Conservation (phyloP, 257 asterid species). For the Henckelia pumila region DNA sequence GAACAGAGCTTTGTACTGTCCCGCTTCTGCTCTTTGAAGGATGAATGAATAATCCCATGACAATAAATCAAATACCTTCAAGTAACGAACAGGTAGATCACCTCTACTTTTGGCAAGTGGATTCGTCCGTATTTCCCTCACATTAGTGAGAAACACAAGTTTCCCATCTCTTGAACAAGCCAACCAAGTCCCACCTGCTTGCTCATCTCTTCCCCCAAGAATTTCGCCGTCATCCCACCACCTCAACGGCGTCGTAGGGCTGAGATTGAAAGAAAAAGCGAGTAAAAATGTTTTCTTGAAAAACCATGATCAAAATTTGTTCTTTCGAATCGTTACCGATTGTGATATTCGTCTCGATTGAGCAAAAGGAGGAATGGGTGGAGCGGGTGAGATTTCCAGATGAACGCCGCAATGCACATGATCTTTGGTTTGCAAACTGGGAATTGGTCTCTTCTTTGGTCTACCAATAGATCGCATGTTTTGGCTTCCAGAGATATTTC, state of each 20-base stretch:
- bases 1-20: not conserved
- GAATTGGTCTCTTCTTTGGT: no score
- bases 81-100: slow-evolving; percentile 73
- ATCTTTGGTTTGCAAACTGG: not conserved
- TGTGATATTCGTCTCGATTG: slow-evolving; percentile 73
- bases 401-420: slow-evolving; percentile 72
- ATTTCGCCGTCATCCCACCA: slow-evolving; percentile 74
- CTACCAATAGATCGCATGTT: no score
- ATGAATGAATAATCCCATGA: not conserved
- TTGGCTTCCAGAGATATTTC: no score
- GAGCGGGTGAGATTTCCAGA: slow-evolving; percentile 65
- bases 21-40: not conserved
- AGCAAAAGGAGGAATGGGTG: slow-evolving; percentile 64
- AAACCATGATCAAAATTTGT: not conserved
- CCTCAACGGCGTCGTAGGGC: slow-evolving; percentile 58
- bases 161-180: slow-evolving; percentile 52
- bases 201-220: slow-evolving; percentile 72
- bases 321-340: slow-evolving; percentile 35
- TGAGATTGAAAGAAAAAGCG: slow-evolving; percentile 4
- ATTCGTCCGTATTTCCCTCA: slow-evolving; percentile 46
- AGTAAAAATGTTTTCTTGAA: not conserved
- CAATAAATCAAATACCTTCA: slow-evolving; percentile 31
- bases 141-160: slow-evolving; percentile 73
- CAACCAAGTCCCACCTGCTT: slow-evolving; percentile 88
- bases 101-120: slow-evolving; percentile 55